A percentile compares a stretch with the other conserved stretches of the same genome.
These are phyloP conservation scores for Lotus japonicus DNA, from an alignment of 306 rosid genomes.

Conservation along the genomic window DNA sequence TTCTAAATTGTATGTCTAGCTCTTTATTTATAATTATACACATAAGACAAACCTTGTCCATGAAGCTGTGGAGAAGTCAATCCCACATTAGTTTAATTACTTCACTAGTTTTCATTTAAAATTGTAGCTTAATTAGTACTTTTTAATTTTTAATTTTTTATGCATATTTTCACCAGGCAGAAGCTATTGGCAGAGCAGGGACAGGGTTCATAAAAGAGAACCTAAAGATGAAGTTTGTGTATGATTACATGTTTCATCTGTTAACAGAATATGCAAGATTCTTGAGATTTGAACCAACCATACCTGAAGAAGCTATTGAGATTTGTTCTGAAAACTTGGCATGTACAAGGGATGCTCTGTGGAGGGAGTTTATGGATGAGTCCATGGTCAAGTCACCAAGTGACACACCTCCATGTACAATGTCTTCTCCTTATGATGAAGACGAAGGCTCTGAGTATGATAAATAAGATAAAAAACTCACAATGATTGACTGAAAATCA, in stretches of 20 bases:
- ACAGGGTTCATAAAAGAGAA: slow-evolving; percentile 23
- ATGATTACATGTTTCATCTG: slow-evolving; percentile 37
- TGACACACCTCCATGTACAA: slow-evolving; percentile 18
- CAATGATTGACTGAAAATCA: too few relatives aligned
- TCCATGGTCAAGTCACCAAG: slow-evolving; percentile 28
- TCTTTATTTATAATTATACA: too few relatives aligned
- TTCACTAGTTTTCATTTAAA: too few relatives aligned
- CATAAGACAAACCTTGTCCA: too few relatives aligned
- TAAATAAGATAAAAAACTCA: too few relatives aligned
- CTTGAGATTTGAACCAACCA: slow-evolving; percentile 26
- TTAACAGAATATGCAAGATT: slow-evolving; percentile 35
- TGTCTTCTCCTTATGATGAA: too few relatives aligned
- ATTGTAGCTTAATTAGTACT: not conserved
- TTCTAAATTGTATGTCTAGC: too few relatives aligned
- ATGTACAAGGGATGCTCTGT: not conserved
- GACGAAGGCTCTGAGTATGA: too few relatives aligned
- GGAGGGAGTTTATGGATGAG: slow-evolving; percentile 17
- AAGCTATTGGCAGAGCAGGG: slow-evolving; percentile 28
- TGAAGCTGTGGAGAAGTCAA: not conserved
- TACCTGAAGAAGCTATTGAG: slow-evolving; percentile 24
- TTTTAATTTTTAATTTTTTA: too few relatives aligned
- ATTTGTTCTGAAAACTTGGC: slow-evolving; percentile 21
- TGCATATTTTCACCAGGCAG: slow-evolving; percentile 20
- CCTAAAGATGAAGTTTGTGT: slow-evolving; percentile 33
- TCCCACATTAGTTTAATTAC: too few relatives aligned